Evolutionary conservation across 2,329 filamentous ascomycete species (phyloP), one percentile per base, ranked within the genome.

Genomic region (Pseudocercospora crystallina): DNA sequence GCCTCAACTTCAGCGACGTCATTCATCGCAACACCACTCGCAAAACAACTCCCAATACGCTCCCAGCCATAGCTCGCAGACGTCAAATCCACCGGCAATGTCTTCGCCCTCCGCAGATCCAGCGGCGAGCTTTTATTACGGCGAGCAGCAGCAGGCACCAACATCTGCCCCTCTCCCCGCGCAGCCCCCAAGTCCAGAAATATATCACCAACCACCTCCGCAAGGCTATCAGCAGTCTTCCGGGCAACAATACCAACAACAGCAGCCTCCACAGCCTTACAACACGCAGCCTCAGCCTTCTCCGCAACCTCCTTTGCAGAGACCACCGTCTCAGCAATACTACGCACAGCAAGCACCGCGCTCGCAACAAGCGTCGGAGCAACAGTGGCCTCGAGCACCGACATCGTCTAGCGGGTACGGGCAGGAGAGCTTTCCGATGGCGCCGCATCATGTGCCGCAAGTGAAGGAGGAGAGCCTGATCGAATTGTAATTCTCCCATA

Each of bases 101-200:
- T 53, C 44, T 49, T 65, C 59, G 51, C 59, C 59, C 53, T 55
- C 63, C 12, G 64, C 74, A 12, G 82, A 86, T 51, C 74, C 80
- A 1, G 80, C 75, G 51, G 73, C 78, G 9, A 76, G 77, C 8
- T 85, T 81, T 61, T 87, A 86, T 66, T 82, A 81, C 61, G 76
- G 71, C 57, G 69, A 62, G 20, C 62, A 60, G 36, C 61, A 62
- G 17, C 49, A 50, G 13, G 30, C 43, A 15, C 30, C 43, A 13
- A 34, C 40, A 10, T 41, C 41, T 34, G 56, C 57, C 31, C 49
- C 50, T 31, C 52, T 29, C 10, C 45, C 51, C n/a, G 26, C 47
- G 29, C 69, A 66, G 35, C 64, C 56, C 13, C 56, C 60, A 9
- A 65, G 62, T 51, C 65, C 67, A 13, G 61, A 64, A 20, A 60